Base-by-base conservation (phyloP, 106 monocot species). In the Vanilla planifolia region DNA sequence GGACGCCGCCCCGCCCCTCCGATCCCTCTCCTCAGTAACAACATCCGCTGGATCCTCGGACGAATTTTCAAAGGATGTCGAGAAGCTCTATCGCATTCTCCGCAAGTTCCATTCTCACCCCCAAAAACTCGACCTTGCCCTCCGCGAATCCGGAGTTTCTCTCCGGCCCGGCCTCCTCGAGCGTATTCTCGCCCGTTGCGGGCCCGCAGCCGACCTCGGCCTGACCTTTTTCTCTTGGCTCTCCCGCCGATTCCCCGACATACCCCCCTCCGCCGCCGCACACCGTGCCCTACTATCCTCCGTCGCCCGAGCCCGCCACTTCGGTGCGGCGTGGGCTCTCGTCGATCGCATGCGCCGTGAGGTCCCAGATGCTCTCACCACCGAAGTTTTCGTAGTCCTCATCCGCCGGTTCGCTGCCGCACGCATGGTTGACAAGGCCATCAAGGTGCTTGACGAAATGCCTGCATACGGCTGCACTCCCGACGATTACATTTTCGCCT, bases 401-500 rank as follows among this genome's bases (percentile, higher is more conserved):
- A 80, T 89, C 43, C 67, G 89, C 26, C 72, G 81, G 17, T 83
- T 96, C 62, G 79, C 85, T 39, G 62, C 83, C 22, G 58, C 87
- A n/a, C 59, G 77, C 6, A 73, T 96, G 62, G 72, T 79, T 25
- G 33, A 61, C 29, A 76, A 80, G 39, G 86, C 90, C 22, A 25
- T 90, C 48, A 53, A 80, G 33, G 65, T 96, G 65, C 91, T 96
- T 63, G 84, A 91, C 30, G 81, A 81, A 76, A 91, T 84, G 80
- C 83, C 86, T 43, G 39, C 56, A 3, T 74, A 66, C 55, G 88
- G 79, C 6, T 51, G 55, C 55, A 42, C 58, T 19, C 69, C 81
- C 30, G 81, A 96, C 43, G 73, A 65, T 23, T 43, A 77, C 48
- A 72, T 84, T 34, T 91, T 91, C 48, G 68, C 74, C 25, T 86